Percentiles rank a stretch among this genome's conserved stretches.
Conservation (phyloP, 495 filamentous ascomycete species). For the Penicillium lagena region DNA sequence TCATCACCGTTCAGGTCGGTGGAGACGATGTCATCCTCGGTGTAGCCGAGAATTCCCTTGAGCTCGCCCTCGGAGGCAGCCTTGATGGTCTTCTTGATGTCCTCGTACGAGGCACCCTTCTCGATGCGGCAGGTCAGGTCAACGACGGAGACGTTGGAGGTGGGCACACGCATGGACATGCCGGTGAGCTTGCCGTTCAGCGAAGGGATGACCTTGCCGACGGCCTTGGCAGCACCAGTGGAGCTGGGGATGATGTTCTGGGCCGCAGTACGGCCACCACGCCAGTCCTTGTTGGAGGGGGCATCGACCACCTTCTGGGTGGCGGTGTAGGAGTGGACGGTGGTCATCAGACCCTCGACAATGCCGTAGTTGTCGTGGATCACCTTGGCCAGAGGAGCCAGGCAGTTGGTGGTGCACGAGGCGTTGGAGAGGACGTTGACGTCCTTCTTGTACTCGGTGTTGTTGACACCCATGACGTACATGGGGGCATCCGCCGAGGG, state of each 20-base stretch:
- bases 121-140: constrained; percentile 92
- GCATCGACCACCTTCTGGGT: constrained; percentile 99
- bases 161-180: constrained; percentile 99
- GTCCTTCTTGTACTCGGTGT: constrained; percentile 82
- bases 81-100: constrained; percentile 93
- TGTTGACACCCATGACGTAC: constrained; percentile 99
- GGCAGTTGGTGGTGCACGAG: constrained; percentile 99
- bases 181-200: constrained; percentile 99
- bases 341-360: constrained; percentile 99
- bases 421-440: constrained; percentile 96
- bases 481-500: constrained; percentile 98
- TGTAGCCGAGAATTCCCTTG: constrained; percentile 91
- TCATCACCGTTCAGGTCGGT: constrained; percentile 86
- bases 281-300: constrained; percentile 97
- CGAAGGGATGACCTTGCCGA: constrained; percentile 97
- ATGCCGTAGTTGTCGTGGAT: constrained; percentile 96
- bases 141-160: constrained; percentile 97
- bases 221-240: constrained; percentile 99
- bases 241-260: constrained; percentile 99
- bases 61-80: constrained; percentile 74
- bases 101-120: constrained; percentile 83
- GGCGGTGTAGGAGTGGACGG: constrained; percentile 98
- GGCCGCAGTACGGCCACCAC: constrained; percentile 95
- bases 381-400: constrained; percentile 98
- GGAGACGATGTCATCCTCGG: constrained; percentile 96